Evolutionary conservation across 148 eudicot genomes (phyloP), one percentile per base, ranked within the genome.

Genomic region (Cornus suecica): DNA sequence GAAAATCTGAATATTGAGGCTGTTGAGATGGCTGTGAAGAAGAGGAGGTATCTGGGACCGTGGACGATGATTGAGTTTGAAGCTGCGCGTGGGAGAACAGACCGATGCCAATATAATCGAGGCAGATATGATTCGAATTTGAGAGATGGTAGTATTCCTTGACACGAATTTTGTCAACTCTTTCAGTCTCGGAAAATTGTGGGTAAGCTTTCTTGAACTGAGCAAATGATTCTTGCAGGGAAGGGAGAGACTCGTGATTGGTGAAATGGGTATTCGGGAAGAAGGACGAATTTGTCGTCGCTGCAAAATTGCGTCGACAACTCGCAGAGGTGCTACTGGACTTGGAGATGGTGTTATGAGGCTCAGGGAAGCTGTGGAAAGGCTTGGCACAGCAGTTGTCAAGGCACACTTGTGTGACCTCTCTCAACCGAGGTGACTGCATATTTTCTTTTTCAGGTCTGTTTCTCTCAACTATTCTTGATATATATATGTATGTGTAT

Each of bases 21-120:
- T 75, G 84, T 15, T 84, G 84, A 62, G 75, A 37, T 28, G 78
- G 83, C 20, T 84, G 84, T 3, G 91, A 82, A 7, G 86, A 77
- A 9, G 94, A 48, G 54, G 54, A 48, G 54, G 54, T 18, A 48
- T 11, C 54, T 48, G 54, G 54, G 15, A 48, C 4, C 20, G 20
- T 16, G 1, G 54, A 16, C 1, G 54, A 48, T 1, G 18, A 48
- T 13, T 48, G 62, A 58, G 25, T 58, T 22, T 58, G 23, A 58
- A 58, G 62, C 83, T 95, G 99, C 6, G 89, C 87, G 81, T 88
- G 86, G 25, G 98, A 88, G 81, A 90, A 94, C 3, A 94, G 84
- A 26, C 98, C 98, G 58, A 92, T 83, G 63, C 98, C 98, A 67
- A 94, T 89, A 71, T 94, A 94, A 74, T 94, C 98, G 26, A 94